Percentiles rank a stretch among this genome's conserved stretches.
phyloP scores from a whole-genome alignment of 805 yeast genomes.

The Suhomyces emberorum region DNA sequence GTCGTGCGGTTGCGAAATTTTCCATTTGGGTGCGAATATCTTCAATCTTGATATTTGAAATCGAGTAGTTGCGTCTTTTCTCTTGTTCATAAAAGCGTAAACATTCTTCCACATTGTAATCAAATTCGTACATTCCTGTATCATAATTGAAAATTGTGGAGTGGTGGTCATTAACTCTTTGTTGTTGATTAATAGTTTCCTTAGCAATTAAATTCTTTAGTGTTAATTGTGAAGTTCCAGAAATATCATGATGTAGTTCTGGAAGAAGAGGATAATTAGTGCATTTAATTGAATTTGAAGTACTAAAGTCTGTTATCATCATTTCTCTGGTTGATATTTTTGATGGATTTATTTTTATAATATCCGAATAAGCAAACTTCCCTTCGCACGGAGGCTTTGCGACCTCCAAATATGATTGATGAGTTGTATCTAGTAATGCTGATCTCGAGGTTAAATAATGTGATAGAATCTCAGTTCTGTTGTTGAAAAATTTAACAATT shows the following conservation, averaged over 20 bases:
- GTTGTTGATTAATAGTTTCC: conserved; percentile 12
- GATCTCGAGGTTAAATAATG: conserved; percentile 19
- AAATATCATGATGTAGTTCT: conserved; percentile 6
- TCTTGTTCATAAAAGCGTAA: conserved; percentile 8
- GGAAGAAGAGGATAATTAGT: conserved; percentile 19
- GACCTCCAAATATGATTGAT: conserved; percentile 10
- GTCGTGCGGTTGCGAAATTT: conserved; percentile 12
- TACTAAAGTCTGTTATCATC: conserved; percentile 14
- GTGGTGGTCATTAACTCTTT: conserved; percentile 4
- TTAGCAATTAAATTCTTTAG: conserved; percentile 4
- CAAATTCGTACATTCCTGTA: conserved; percentile 25
- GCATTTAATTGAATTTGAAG: conserved; percentile 10
- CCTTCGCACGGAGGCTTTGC: conserved; percentile 8
- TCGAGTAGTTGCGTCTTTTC: conserved; percentile 9
- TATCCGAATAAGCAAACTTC: conserved; percentile 11
- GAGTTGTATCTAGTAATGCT: conserved; percentile 16
- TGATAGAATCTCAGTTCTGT: conserved; percentile 24
- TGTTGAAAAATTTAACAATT: conserved; percentile 32
- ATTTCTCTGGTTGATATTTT: conserved; percentile 18
- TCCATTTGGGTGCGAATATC: conserved; percentile 11
- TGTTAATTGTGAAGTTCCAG: background rate
- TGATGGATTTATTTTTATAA: conserved; percentile 13
- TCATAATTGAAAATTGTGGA: conserved; percentile 16
- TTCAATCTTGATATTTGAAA: conserved; percentile 9
- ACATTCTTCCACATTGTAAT: conserved; percentile 22